phyloP scores from a whole-genome alignment of 2,329 filamentous ascomycete species.

The Sclerotinia borealis region DNA sequence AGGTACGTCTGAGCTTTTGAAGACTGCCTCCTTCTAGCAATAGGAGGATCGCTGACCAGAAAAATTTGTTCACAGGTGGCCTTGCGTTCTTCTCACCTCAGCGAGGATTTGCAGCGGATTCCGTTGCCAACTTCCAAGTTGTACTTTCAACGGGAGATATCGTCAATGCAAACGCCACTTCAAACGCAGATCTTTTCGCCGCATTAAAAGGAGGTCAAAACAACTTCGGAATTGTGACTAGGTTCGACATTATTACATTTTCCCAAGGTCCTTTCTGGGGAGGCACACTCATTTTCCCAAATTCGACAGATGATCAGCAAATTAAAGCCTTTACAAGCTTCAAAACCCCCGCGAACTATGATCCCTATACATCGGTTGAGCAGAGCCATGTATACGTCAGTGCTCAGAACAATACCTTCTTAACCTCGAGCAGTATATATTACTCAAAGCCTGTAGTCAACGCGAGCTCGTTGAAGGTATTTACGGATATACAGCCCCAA shows the following conservation, averaged over 20 bases:
- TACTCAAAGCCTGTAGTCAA: not conserved
- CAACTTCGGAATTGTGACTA: slow-evolving; percentile 20
- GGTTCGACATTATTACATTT: slow-evolving; percentile 32
- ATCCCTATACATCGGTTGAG: not conserved
- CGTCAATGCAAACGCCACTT: not conserved
- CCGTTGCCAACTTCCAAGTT: slow-evolving; percentile 35
- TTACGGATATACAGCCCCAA: slow-evolving; percentile 1
- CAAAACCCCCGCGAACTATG: not conserved
- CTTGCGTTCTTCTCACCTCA: slow-evolving; percentile 20
- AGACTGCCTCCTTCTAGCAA: too few species aligned
- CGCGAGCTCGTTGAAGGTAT: not conserved
- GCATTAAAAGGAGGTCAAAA: slow-evolving; percentile 18
- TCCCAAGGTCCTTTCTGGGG: slow-evolving; percentile 12
- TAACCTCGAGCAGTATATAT: not conserved
- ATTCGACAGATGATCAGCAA: not conserved
- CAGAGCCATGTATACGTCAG: not conserved
- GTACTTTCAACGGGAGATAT: not conserved
- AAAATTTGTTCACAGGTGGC: not conserved
- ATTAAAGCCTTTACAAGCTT: not conserved
- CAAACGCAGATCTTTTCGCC: slow-evolving; percentile 14
- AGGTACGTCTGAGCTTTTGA: not conserved
- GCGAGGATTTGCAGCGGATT: slow-evolving; percentile 43
- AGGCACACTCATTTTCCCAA: slow-evolving; percentile 2
- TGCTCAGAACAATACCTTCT: not conserved
- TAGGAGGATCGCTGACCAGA: too few species aligned